phyloP scores from a whole-genome alignment of 2,329 filamentous ascomycete genomes.

The Zymoseptoria crescenta region DNA sequence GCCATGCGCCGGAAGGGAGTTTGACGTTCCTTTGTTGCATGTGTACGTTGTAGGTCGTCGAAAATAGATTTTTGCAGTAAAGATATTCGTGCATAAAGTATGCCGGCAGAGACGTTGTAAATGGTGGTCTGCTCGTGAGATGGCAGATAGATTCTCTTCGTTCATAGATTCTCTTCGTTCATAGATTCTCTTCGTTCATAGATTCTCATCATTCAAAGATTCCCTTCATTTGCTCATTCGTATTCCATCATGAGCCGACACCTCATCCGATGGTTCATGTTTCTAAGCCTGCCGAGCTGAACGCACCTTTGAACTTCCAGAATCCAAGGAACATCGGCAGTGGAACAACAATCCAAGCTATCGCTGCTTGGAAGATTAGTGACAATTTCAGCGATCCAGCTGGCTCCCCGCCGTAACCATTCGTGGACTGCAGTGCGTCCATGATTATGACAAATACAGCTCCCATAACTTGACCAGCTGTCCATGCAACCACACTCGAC shows the following conservation, averaged over 20 bases:
- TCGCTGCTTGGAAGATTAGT: slow-evolving; percentile 69
- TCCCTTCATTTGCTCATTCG: background rate
- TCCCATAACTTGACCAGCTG: slow-evolving; percentile 75
- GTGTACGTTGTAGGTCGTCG: background rate
- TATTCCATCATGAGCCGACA: background rate
- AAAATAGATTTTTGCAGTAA: background rate
- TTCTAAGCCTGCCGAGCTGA: background rate
- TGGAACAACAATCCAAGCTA: slow-evolving; percentile 58
- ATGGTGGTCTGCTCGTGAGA: no score
- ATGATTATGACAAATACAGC: slow-evolving; percentile 77
- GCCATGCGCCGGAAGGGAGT: background rate
- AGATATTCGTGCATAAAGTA: background rate
- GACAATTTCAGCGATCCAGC: slow-evolving; percentile 61
- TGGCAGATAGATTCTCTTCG: no score
- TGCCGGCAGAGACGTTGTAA: background rate
- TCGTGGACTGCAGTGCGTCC: slow-evolving; percentile 57
- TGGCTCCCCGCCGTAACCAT: slow-evolving; percentile 26
- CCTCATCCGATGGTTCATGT: background rate
- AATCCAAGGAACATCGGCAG: slow-evolving; percentile 13
- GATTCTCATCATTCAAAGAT: background rate
- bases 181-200: no score
- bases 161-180: no score
- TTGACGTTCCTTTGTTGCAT: background rate
- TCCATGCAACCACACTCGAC: slow-evolving; percentile 76
- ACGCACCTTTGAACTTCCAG: slow-evolving; percentile 8